phyloP scores from a whole-genome alignment of 768 basidiomycete species.

The Phaeotremella skinneri region DNA sequence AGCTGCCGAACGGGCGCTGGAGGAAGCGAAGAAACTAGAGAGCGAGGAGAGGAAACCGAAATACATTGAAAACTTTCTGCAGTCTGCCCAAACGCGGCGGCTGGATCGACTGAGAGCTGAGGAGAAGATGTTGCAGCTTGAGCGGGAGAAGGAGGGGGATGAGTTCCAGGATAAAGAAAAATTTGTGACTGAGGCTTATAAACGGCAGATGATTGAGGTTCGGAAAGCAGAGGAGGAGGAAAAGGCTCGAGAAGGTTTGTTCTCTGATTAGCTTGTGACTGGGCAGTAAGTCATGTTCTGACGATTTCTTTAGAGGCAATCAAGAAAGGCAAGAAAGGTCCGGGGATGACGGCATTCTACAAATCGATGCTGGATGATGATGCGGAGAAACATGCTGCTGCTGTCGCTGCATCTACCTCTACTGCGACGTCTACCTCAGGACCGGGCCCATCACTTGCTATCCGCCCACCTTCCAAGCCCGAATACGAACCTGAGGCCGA shows the following conservation, averaged over 20 bases:
- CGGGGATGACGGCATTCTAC: slow-evolving; percentile 52
- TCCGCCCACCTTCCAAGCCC: slow-evolving; percentile 33
- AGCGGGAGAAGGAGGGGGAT: slow-evolving; percentile 89
- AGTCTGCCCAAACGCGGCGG: slow-evolving; percentile 78
- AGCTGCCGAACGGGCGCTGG: slow-evolving; percentile 70
- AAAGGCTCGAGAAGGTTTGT: slow-evolving; percentile 73
- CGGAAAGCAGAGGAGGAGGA: slow-evolving; percentile 91
- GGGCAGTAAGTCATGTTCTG: background rate
- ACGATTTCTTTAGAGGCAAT: slow-evolving; percentile 40
- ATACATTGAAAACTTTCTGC: slow-evolving; percentile 78
- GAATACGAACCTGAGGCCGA: slow-evolving; percentile 45
- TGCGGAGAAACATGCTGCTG: slow-evolving; percentile 66
- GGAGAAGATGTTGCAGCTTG: slow-evolving; percentile 94
- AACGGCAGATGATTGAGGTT: slow-evolving; percentile 91
- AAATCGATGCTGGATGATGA: slow-evolving; percentile 50
- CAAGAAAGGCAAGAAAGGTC: slow-evolving; percentile 46
- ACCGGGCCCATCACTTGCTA: slow-evolving; percentile 41
- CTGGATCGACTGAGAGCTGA: slow-evolving; percentile 89
- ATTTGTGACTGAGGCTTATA: slow-evolving; percentile 98
- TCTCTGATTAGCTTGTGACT: background rate
- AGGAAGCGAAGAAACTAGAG: slow-evolving; percentile 73
- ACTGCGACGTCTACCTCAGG: slow-evolving; percentile 13
- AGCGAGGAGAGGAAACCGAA: slow-evolving; percentile 84
- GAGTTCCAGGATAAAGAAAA: slow-evolving; percentile 89
- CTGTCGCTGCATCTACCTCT: slow-evolving; percentile 67